Evolutionary conservation across 306 rosid genomes (phyloP), one percentile per base, ranked within the genome.

Genomic region (Carpinus fangiana): DNA sequence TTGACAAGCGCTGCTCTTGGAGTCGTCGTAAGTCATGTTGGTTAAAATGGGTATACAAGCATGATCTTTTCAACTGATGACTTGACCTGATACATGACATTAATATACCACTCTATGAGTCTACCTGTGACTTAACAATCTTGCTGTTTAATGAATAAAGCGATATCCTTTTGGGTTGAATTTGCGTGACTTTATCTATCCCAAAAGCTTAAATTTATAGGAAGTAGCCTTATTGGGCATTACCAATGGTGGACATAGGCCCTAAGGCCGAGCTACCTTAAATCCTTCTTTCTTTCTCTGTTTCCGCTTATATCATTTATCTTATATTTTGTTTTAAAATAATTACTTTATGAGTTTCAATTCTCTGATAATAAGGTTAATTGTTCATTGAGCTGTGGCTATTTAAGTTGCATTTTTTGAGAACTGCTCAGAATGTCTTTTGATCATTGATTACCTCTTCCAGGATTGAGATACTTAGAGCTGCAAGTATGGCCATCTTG

Each of bases 1-100:
- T 75, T 80, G 4, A 36, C 93, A n/a, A 94, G 98, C 88, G 92
- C 98, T 67, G 84, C 69, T 73, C 98, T 92, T 61, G 97, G 97
- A 46, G 67, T 90, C 73, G 3, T 74, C 12, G 97, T 94, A 84
- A 90, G 97, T 85, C 80, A 21, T 20, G 7, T 20, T 50, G 21
- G 20, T 64, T 16, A 23, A 73, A 52, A 52, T 66, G 38, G 52
- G 52, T 12, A 2, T 64, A 17, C 36, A 64, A 34, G 66, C 75
- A 20, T 47, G 71, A 38, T 54, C 36, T 8, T 14, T 52, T 28
- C 12, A 36, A 62, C 43, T 54, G 14, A 45, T 36, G 45, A 54
- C 17, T 13, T 43, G 18, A 8, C 65, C 65, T 21, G 23, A 59
- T 23, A 23, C 65, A 59, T 41, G 23, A 57, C 28, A 57, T 21